These are phyloP conservation scores for Schizochytrium sp. DNA, from an alignment of 108 stramenopile genomes.

Conservation along the genomic window DNA sequence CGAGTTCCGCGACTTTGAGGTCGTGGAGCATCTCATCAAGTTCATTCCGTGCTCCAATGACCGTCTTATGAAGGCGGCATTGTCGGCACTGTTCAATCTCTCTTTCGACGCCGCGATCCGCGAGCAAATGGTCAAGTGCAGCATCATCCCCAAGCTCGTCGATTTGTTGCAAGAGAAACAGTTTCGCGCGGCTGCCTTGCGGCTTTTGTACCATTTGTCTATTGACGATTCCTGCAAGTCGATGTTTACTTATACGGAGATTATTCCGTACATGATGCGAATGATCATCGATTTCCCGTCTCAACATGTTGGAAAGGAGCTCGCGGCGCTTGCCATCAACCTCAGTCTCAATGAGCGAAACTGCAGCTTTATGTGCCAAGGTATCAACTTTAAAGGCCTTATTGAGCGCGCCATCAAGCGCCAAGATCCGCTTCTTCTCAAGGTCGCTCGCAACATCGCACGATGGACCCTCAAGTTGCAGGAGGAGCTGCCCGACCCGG, in stretches of 20 bases:
- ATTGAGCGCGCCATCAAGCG: constrained; percentile 37
- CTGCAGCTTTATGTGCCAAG: not conserved
- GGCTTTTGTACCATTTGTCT: constrained; percentile 53
- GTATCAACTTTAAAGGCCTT: constrained; percentile 32
- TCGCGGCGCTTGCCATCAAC: constrained; percentile 50
- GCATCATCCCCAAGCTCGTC: constrained; percentile 40
- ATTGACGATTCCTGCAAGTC: constrained; percentile 48
- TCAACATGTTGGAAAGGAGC: constrained; percentile 38
- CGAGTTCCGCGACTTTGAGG: constrained; percentile 24
- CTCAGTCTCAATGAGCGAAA: constrained; percentile 26
- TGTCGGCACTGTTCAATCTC: constrained; percentile 52
- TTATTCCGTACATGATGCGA: constrained; percentile 46
- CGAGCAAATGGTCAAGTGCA: constrained; percentile 29
- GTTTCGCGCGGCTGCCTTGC: not conserved
- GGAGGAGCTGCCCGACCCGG: constrained; percentile 23
- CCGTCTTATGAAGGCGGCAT: constrained; percentile 26
- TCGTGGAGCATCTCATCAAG: constrained; percentile 16
- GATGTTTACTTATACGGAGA: constrained; percentile 48
- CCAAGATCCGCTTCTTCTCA: constrained; percentile 35
- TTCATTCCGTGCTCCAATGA: constrained; percentile 35
- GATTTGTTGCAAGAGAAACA: constrained; percentile 34
- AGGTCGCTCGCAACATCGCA: constrained; percentile 49
- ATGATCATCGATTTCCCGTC: constrained; percentile 44
- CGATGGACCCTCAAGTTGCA: constrained; percentile 43
- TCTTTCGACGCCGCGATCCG: constrained; percentile 41